These are phyloP conservation scores for Phytopythium delawarense DNA, from an alignment of 352 stramenopile genomes.

Conservation along the genomic window DNA sequence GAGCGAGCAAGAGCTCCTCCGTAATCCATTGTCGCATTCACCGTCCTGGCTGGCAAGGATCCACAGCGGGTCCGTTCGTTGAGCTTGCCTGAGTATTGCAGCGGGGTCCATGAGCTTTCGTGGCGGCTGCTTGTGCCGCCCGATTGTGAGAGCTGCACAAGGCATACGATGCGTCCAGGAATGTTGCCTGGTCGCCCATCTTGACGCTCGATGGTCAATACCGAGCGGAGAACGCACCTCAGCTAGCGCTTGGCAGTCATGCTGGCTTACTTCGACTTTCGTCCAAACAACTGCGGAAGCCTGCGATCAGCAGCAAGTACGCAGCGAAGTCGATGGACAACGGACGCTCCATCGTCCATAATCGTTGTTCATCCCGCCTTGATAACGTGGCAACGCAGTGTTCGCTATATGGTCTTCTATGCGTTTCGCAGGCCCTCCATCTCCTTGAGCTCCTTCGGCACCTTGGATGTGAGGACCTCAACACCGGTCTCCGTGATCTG, in stretches of 20 bases:
- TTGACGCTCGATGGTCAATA: too few relatives aligned
- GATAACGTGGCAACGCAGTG: background rate
- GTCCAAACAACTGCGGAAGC: too few relatives aligned
- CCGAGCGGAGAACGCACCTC: too few relatives aligned
- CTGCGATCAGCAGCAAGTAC: too few relatives aligned
- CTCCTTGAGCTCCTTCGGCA: constrained; percentile 67
- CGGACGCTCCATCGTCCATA: background rate
- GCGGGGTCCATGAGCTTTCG: too few relatives aligned
- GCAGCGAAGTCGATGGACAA: too few relatives aligned
- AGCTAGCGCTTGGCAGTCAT: too few relatives aligned
- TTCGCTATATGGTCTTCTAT: constrained; percentile 13
- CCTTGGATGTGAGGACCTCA: constrained; percentile 60
- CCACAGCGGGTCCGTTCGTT: background rate
- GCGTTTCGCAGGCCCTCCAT: constrained; percentile 55
- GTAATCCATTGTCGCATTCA: background rate
- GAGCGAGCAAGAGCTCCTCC: background rate
- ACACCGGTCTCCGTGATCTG: constrained; percentile 76
- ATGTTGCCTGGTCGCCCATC: too few relatives aligned
- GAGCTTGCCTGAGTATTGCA: background rate
- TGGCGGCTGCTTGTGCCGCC: too few relatives aligned
- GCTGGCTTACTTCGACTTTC: too few relatives aligned
- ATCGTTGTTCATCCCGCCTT: background rate
- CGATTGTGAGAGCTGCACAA: too few relatives aligned
- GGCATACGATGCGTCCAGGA: too few relatives aligned
- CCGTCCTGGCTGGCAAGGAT: background rate